Base-by-base conservation (phyloP, 1,284 basidiomycete genomes). In the Papiliotrema terrestris region DNA sequence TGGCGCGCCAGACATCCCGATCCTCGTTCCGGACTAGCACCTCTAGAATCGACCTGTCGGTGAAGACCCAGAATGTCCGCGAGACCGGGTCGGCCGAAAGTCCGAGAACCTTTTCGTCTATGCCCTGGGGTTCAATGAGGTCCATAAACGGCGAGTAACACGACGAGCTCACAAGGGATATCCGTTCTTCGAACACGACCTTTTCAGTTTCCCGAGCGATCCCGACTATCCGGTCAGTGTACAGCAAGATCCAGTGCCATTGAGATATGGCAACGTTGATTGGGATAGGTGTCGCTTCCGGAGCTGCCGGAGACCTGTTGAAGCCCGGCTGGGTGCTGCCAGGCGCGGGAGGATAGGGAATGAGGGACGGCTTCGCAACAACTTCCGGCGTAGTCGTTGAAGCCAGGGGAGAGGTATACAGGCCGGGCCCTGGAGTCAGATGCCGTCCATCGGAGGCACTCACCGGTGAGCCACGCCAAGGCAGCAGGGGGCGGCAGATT, bases 21-120 rank as follows among this genome's bases (percentile, higher is more conserved):
- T 89, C 89, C 78, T 99, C 96, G 62, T 95, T 90, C 11, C 82
- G 82, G 17, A 92, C 82, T 15, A 88, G 84, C 19, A 99, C 79
- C 69, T 99, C 96, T 66, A 91, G 93, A 44, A 99, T 83, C 0
- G 90, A 89, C 56, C 86, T 83, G 63, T 91, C 86, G 0, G 95
- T 94, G 72, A 89, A 96, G 2, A 96, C 83, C 96, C 96, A 99
- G 67, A 89, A 95, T 3, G 95, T 98, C 69, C 84, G 85, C 8
- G 89, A 85, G 4, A 90, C 84, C 8, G 89, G 86, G 74, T 99
- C 96, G 8, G 87, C 82, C 4, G 86, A 83, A 22, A 96, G 78
- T 0, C 87, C 89, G 23, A 83, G 80, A 8, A 91, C 85, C 50
- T 78, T 77, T 69, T 94, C 90, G 32, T 82, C 83, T 3, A 83